phyloP scores from a whole-genome alignment of 768 basidiomycete genomes.

The Agaricus bisporus region DNA sequence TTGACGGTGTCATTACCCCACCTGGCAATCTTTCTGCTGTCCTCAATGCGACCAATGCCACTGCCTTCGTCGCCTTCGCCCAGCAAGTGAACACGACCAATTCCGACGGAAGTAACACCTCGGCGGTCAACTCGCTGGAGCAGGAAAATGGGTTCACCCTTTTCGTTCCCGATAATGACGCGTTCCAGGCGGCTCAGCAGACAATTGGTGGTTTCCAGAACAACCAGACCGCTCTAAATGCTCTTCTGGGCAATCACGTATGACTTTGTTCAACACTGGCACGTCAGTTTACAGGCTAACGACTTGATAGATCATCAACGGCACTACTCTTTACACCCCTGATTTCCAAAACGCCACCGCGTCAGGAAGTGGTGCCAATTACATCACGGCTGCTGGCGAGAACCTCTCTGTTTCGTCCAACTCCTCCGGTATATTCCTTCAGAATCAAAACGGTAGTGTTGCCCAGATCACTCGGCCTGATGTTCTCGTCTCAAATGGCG shows the following conservation, averaged over 20 bases:
- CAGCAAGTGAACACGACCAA: slow-evolving; percentile 19
- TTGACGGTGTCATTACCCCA: slow-evolving; percentile 44
- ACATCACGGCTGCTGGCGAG: slow-evolving; percentile 54
- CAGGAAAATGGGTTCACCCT: slow-evolving; percentile 52
- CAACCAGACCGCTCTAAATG: slow-evolving; percentile 40
- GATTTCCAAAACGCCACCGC: slow-evolving; percentile 22
- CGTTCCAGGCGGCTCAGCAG: slow-evolving; percentile 30
- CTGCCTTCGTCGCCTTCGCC: slow-evolving; percentile 28
- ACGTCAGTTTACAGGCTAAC: neutral
- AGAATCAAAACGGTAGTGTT: slow-evolving; percentile 22
- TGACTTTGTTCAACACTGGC: slow-evolving; percentile 14
- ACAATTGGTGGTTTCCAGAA: slow-evolving; percentile 25
- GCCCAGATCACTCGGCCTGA: slow-evolving; percentile 51
- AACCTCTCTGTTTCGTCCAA: slow-evolving; percentile 46
- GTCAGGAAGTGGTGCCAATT: slow-evolving; percentile 18
- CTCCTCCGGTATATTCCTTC: slow-evolving; percentile 51
- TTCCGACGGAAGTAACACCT: slow-evolving; percentile 25
- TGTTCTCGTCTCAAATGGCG: slow-evolving; percentile 60
- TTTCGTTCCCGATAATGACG: slow-evolving; percentile 57
- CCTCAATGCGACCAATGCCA: slow-evolving; percentile 36
- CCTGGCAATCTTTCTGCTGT: slow-evolving; percentile 43
- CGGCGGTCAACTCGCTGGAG: slow-evolving; percentile 29
- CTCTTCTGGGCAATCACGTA: slow-evolving; percentile 57
- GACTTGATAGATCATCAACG: slow-evolving; percentile 53
- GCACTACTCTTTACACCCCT: slow-evolving; percentile 59